Evolutionary conservation across 495 filamentous ascomycete species (phyloP).

Genomic region (Hypoxylon lienhwacheense): DNA sequence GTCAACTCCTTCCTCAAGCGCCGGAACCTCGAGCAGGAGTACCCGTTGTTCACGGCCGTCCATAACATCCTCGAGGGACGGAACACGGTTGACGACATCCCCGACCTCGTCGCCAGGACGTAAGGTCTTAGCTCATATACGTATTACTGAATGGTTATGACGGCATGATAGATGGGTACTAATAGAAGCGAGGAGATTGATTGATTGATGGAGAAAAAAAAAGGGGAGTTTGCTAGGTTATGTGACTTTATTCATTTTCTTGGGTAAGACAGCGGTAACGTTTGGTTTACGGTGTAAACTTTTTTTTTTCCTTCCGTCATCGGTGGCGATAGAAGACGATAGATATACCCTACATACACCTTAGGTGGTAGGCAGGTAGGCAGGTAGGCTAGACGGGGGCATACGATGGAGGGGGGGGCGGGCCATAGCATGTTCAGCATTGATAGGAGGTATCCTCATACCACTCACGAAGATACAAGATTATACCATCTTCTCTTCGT

Average conservation of each 20-base stretch:
- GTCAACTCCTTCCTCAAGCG: constrained; percentile 85
- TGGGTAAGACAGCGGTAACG: neutral
- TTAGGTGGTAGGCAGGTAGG: no score
- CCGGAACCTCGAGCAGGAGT: constrained; percentile 74
- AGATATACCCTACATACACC: no score
- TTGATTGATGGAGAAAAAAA: constrained; percentile 1
- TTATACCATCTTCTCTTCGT: no score
- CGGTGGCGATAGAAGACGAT: constrained; percentile 20
- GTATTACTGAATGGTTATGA: neutral
- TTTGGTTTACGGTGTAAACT: neutral
- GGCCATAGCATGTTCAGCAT: no score
- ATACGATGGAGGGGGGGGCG: no score
- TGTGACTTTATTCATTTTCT: no score
- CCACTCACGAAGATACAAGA: no score
- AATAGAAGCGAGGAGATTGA: neutral
- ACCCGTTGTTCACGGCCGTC: constrained; percentile 88
- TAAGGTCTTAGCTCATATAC: neutral
- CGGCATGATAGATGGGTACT: neutral
- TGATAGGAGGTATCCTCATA: no score
- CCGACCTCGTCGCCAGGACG: constrained; percentile 55
- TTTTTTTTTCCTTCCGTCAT: no score
- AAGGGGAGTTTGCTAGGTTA: neutral
- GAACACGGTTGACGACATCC: constrained; percentile 63
- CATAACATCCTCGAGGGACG: constrained; percentile 65
- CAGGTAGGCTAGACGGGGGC: no score